A percentile compares a stretch with the other conserved stretches of the same genome.
These are phyloP conservation scores for Rubroboletus pulcherrimus DNA, from an alignment of 768 basidiomycete species.

Conservation along the genomic window DNA sequence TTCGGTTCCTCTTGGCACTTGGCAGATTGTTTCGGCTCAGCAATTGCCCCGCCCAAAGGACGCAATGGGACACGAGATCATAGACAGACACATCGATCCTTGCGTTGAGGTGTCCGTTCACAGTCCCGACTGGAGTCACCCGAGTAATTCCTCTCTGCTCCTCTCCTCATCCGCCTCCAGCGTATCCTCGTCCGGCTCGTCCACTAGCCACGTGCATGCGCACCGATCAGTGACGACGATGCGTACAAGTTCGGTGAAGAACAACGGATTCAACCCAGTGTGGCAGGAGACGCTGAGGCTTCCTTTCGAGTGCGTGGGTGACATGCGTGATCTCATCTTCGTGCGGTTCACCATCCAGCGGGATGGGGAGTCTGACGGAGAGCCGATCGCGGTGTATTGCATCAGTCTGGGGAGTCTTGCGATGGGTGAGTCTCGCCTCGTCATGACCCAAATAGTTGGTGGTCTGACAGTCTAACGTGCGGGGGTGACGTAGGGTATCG, in stretches of 20 bases:
- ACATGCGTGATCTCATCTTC: slow-evolving; percentile 82
- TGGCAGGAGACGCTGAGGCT: slow-evolving; percentile 73
- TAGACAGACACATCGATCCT: slow-evolving; percentile 62
- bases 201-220: slow-evolving; percentile 15
- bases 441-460: not conserved
- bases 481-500: slow-evolving; percentile 62
- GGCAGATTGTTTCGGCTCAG: slow-evolving; percentile 79
- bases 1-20: not conserved
- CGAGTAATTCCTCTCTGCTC: slow-evolving; percentile 14
- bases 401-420: slow-evolving; percentile 66
- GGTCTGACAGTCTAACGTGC: not conserved
- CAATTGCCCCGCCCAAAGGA: slow-evolving; percentile 78
- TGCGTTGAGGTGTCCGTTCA: slow-evolving; percentile 79
- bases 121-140: slow-evolving; percentile 64
- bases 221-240: slow-evolving; percentile 47
- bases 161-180: slow-evolving; percentile 7
- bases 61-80: slow-evolving; percentile 54
- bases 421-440: slow-evolving; percentile 49
- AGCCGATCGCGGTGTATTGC: slow-evolving; percentile 73
- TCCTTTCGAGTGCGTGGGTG: slow-evolving; percentile 72
- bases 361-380: slow-evolving; percentile 55
- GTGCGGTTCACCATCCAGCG: slow-evolving; percentile 74
- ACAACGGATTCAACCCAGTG: slow-evolving; percentile 89
- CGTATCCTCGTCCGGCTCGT: slow-evolving; percentile 1
- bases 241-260: slow-evolving; percentile 64